Evolutionary conservation across 2,329 filamentous ascomycete genomes (phyloP), one percentile per base, ranked within the genome.

Genomic region (Microsporum canis): DNA sequence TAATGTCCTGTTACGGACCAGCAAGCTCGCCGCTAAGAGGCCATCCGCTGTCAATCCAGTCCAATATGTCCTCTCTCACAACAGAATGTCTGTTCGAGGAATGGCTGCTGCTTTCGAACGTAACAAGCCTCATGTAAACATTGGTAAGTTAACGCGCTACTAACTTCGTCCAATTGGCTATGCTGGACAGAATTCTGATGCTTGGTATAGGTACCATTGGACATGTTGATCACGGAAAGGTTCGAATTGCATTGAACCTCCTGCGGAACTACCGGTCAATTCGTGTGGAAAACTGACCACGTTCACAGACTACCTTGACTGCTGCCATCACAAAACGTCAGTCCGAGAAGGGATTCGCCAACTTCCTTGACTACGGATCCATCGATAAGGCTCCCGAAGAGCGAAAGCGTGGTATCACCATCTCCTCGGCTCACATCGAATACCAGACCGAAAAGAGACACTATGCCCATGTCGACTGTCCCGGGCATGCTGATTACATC

Each of bases 401-500:
- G 84, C 88, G 94, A 74, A 97, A 97, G 84, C 92, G 94, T 84
- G 94, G 94, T 87, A 99, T 99, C 79, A 99, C 94, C 75, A 99
- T 99, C 75, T 91, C 94, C 63, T 95, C 94, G 61, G 90, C 94
- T 68, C 94, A 99, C 80, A 95, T 99, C 80, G 94, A 99, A 82
- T 99, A 97, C 82, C 80, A 89, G 70, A 99, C 94, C 76, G 89
- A 96, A 0, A 82, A 82, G 74, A 88, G 94, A 73, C 94, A 99
- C 82, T 99, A 99, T 80, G 94, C 94, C 71, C 94, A 99, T 84
- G 94, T 99, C 81, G 94, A 99, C 84, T 99, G 94, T 79, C 94
- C 94, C 63, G 94, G 94, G 79, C 94, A 99, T 87, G 94, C 94
- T 79, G 94, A 99, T 90, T 99, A 99, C 84, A 97, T 99, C 82